Percentiles rank a stretch among this genome's conserved stretches.
These are phyloP conservation scores for Cercophora samala DNA, from an alignment of 495 filamentous ascomycete species.

Conservation along the genomic window DNA sequence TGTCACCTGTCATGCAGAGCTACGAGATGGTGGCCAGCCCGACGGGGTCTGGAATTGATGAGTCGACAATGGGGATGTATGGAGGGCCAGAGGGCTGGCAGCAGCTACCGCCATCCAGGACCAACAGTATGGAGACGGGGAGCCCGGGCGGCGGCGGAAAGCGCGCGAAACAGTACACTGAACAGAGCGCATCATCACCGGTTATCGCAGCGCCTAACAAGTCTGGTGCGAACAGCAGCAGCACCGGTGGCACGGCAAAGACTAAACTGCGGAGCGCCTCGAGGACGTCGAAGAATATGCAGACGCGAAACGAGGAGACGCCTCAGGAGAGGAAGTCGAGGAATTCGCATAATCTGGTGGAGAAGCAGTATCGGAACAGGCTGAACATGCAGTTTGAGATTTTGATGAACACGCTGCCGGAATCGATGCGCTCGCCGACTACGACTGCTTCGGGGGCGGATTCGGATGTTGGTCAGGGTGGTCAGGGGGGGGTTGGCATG, in stretches of 20 bases:
- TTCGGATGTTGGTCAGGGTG: neutral
- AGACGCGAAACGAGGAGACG: slow-evolving; percentile 34
- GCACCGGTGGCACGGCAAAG: neutral
- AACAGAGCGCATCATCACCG: neutral
- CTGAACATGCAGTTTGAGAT: slow-evolving; percentile 48
- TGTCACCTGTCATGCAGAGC: slow-evolving; percentile 10
- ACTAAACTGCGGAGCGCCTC: slow-evolving; percentile 41
- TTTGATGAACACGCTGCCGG: slow-evolving; percentile 42
- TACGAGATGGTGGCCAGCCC: neutral
- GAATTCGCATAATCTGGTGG: slow-evolving; percentile 46
- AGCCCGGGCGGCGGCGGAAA: neutral
- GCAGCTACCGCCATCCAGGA: neutral
- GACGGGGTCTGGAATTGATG: slow-evolving; percentile 2
- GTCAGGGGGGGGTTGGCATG: neutral
- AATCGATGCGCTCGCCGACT: slow-evolving; percentile 27
- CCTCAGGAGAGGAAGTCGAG: slow-evolving; percentile 40
- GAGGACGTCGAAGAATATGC: slow-evolving; percentile 40
- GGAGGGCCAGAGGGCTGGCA: neutral
- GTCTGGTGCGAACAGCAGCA: neutral
- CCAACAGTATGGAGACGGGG: neutral
- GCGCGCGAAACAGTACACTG: neutral
- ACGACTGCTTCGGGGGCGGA: neutral
- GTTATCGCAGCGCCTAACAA: neutral
- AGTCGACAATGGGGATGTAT: neutral
- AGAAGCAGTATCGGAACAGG: slow-evolving; percentile 50